Evolutionary conservation across 139 green algal genomes (phyloP).

Genomic region (Chlamydomonas sp.): DNA sequence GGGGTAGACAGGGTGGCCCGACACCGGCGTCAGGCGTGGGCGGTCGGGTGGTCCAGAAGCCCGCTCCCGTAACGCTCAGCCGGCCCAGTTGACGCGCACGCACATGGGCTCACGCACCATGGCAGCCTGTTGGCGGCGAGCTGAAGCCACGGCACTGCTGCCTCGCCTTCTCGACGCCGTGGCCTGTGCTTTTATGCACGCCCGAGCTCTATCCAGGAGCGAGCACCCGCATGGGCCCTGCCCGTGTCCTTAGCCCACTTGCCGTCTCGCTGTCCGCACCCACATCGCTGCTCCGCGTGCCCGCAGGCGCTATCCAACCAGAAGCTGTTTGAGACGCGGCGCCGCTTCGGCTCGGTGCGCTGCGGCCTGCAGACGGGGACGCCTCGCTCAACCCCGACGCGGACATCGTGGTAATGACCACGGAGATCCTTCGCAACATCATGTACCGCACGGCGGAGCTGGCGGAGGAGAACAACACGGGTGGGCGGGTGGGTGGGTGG

Average conservation of each 20-base stretch:
- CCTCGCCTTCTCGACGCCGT: too few species aligned
- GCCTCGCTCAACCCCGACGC: conserved; percentile 88
- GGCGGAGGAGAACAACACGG: conserved; percentile 35
- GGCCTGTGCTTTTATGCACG: neutral
- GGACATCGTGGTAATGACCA: conserved; percentile 97
- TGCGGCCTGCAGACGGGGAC: conserved; percentile 89
- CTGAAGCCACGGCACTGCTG: too few species aligned
- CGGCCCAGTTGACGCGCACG: too few species aligned
- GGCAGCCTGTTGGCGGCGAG: too few species aligned
- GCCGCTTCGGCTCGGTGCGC: conserved; percentile 74
- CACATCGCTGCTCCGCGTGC: conserved; percentile 1
- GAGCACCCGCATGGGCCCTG: neutral
- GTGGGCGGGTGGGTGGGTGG: neutral
- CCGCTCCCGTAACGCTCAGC: too few species aligned
- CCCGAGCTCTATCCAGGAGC: neutral
- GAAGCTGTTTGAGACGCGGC: conserved; percentile 89
- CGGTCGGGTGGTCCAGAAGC: too few species aligned
- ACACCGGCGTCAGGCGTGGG: too few species aligned
- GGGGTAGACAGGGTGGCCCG: too few species aligned
- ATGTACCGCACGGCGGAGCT: conserved; percentile 83
- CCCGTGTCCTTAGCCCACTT: neutral
- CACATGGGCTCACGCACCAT: too few species aligned
- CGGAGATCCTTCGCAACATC: conserved; percentile 98
- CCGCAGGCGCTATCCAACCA: conserved; percentile 89
- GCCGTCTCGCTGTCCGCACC: neutral